Percentiles rank a stretch among this genome's conserved stretches.
phyloP scores from a whole-genome alignment of 2,329 filamentous ascomycete genomes.

The Neopestalotiopsis rosae region DNA sequence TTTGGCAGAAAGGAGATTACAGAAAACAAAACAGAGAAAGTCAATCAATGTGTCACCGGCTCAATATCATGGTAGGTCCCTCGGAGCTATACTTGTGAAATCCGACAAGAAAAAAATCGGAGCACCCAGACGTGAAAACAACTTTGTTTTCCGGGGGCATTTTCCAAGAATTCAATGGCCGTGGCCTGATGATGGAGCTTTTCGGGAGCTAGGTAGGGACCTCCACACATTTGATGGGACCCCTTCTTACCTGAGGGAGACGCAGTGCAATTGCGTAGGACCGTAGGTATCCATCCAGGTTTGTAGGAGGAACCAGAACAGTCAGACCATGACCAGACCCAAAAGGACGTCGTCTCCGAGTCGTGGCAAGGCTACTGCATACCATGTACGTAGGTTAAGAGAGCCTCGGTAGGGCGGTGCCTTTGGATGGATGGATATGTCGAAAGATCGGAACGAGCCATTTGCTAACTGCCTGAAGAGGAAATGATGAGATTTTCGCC shows the following conservation, averaged over 20 bases:
- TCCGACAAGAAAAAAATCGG: neutral
- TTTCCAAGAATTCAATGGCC: neutral
- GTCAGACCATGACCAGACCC: neutral
- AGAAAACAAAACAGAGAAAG: neutral
- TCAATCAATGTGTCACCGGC: neutral
- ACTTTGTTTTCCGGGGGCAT: neutral
- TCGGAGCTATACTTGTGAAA: conserved; percentile 3
- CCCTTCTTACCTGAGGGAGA: neutral
- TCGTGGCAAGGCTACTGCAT: neutral
- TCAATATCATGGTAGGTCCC: neutral
- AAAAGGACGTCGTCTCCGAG: neutral
- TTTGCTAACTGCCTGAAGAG: conserved; percentile 4
- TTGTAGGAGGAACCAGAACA: neutral
- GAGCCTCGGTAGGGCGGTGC: neutral
- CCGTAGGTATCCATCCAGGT: neutral
- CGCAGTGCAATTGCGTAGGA: neutral
- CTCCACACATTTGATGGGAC: neutral
- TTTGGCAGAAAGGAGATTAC: neutral
- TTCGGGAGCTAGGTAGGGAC: conserved; percentile 8
- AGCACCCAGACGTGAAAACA: neutral
- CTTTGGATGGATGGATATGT: neutral
- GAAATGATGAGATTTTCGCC: conserved; percentile 2
- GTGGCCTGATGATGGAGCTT: neutral
- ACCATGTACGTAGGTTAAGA: neutral
- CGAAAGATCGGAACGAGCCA: conserved; percentile 4